Conservation (phyloP, 2,329 filamentous ascomycete species). For the Sarocladiaceae sp. region DNA sequence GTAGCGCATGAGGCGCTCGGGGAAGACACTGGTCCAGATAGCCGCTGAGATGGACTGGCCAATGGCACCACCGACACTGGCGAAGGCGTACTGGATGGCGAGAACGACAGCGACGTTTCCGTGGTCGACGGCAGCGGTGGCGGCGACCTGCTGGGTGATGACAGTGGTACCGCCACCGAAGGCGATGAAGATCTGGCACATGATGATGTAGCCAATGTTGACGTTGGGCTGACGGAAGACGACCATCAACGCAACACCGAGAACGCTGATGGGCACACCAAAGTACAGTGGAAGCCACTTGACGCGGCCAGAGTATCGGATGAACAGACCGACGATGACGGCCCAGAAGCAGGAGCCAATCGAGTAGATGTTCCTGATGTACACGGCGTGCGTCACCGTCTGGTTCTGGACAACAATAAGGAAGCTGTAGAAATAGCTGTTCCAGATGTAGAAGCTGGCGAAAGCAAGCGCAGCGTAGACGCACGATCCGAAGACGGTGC, state of each 20-base stretch:
- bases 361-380: constrained; percentile 42
- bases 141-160: constrained; percentile 51
- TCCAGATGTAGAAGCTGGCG: constrained; percentile 40
- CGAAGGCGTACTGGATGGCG: constrained; percentile 49
- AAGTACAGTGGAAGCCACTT: constrained; percentile 46
- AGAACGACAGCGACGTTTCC: constrained; percentile 50
- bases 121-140: constrained; percentile 50
- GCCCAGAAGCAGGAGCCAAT: constrained; percentile 43
- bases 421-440: constrained; percentile 44
- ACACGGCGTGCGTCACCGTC: constrained; percentile 39
- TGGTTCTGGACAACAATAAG: constrained; percentile 47
- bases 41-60: constrained; percentile 52
- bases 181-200: constrained; percentile 55
- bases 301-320: constrained; percentile 44
- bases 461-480: constrained; percentile 31
- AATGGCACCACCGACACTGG: constrained; percentile 51
- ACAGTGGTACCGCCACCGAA: constrained; percentile 51
- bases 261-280: constrained; percentile 46
- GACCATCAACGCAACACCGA: constrained; percentile 52
- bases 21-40: constrained; percentile 55
- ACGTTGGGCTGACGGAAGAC: constrained; percentile 46
- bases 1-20: constrained; percentile 39
- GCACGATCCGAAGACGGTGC: constrained; percentile 43
- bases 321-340: constrained; percentile 39
- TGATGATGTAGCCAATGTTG: constrained; percentile 46